These are phyloP conservation scores for Biscutella auriculata DNA, from an alignment of 441 rosid genomes.

Conservation along the genomic window DNA sequence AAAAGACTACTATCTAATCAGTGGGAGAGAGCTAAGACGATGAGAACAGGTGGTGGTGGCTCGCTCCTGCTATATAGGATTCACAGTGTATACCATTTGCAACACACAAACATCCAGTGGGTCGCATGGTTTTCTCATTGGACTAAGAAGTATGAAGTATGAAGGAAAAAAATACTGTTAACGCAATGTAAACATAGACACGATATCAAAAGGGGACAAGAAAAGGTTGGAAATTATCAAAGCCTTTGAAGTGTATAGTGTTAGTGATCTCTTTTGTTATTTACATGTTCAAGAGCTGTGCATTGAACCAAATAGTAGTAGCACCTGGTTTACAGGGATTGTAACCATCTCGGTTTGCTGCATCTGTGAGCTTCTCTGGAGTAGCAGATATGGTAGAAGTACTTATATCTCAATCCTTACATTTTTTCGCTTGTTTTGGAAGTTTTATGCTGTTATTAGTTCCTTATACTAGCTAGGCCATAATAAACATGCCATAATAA, in stretches of 20 bases:
- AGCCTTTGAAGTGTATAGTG: conserved; percentile 6
- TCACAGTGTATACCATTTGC: conserved; percentile 4
- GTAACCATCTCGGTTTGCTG: too few relatives aligned
- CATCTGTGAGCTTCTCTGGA: too few relatives aligned
- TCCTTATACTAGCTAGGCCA: too few relatives aligned
- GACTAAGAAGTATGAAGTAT: too few relatives aligned
- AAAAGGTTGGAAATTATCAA: conserved; percentile 2
- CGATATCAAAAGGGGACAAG: not conserved
- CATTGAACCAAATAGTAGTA: not conserved
- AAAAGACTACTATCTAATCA: not conserved
- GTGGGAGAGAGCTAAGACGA: not conserved
- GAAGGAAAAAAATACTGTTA: not conserved
- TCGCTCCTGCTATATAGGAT: conserved; percentile 4
- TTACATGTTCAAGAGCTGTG: not conserved
- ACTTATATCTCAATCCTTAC: too few relatives aligned
- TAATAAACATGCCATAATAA: too few relatives aligned
- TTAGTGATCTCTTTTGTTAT: not conserved
- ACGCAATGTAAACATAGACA: conserved; percentile 9
- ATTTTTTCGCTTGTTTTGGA: too few relatives aligned
- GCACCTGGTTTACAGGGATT: too few relatives aligned
- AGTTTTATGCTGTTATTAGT: too few relatives aligned
- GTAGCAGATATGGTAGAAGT: too few relatives aligned
- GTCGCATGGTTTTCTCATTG: conserved; percentile 2
- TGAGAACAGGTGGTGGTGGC: not conserved
- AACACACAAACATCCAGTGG: not conserved